Base-by-base conservation (phyloP, 257 asterid genomes). In the Primulina eburnea region DNA sequence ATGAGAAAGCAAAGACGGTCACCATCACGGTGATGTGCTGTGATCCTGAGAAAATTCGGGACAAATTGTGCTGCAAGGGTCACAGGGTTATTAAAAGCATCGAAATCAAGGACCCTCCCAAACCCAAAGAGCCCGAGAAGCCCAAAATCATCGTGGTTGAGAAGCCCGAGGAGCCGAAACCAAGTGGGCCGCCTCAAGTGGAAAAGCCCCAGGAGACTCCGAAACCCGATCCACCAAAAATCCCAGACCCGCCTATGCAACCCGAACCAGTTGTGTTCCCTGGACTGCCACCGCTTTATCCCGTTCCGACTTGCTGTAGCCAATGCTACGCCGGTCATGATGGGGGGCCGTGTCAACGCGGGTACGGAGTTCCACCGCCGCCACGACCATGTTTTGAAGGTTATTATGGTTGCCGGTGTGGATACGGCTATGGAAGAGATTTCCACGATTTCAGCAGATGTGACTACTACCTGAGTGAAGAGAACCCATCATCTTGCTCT, bases 1-100 rank as follows among this genome's bases (percentile, higher is more conserved):
- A 87, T 65, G 96, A 87, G 74, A 87, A 90, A 74, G 72, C 79
- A 4, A 88, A 88, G 57, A 74, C 75, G 4, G 92, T 90, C 57
- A 88, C 70, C 3, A 86, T 92, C 75, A 76, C 80, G 0, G 98
- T 90, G 33, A 78, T 84, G 2, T 87, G 97, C 79, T 90, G 98
- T 73, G 72, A 74, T 68, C 97, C 97, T 0, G 95, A 90, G 72
- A 84, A 78, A 61, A 37, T 90, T 66, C 92, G 95, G 2, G 96
- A 92, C 71, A 88, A 90, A 67, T 63, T 92, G 20, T 85, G 89
- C 33, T 79, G 83, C 29, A 87, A 82, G 63, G 98, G 97, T 20
- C 43, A 81, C 8, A 79, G 77, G 37, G 83, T 78, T 1, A 90
- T 92, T 73, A 81, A 88, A 65, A 83, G 85, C 67, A 87, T 92